A percentile compares a stretch with the other conserved stretches of the same genome.
phyloP scores from a whole-genome alignment of 176 grass and related monocot species.

The Dendrocalamus sinicus region DNA sequence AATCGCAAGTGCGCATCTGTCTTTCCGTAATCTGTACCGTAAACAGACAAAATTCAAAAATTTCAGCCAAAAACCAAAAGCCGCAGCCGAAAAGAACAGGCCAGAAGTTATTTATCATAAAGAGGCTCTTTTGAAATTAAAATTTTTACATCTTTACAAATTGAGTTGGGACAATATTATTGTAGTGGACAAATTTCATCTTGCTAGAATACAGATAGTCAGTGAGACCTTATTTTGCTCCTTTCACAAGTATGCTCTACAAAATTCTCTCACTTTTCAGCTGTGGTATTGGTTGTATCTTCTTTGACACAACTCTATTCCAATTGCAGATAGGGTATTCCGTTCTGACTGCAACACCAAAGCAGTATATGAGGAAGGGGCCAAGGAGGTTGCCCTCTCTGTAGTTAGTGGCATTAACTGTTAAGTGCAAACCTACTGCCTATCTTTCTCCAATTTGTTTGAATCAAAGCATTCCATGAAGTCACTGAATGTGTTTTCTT shows the following conservation, averaged over 20 bases:
- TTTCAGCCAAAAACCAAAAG: too few relatives aligned
- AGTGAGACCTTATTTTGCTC: slow-evolving; percentile 25
- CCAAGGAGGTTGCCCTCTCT: slow-evolving; percentile 87
- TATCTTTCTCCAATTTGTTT: slow-evolving; percentile 30
- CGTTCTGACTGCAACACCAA: slow-evolving; percentile 67
- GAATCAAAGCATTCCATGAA: slow-evolving; percentile 9
- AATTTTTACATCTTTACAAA: background rate
- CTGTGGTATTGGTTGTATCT: slow-evolving; percentile 18
- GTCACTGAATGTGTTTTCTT: slow-evolving; percentile 31
- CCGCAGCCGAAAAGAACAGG: too few relatives aligned
- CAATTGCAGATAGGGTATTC: slow-evolving; percentile 81
- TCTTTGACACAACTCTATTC: slow-evolving; percentile 38
- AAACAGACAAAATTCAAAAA: too few relatives aligned
- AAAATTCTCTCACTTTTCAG: slow-evolving; percentile 36
- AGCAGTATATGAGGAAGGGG: slow-evolving; percentile 79
- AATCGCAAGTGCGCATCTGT: too few relatives aligned
- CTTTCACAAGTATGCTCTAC: slow-evolving; percentile 34
- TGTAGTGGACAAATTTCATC: background rate
- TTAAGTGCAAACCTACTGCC: slow-evolving; percentile 51
- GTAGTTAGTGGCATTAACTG: slow-evolving; percentile 97
- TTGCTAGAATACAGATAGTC: slow-evolving; percentile 4
- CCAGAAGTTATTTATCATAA: slow-evolving; percentile 3
- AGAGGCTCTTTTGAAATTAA: background rate
- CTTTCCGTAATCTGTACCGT: too few relatives aligned
- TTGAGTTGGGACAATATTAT: background rate